Conservation (phyloP, 2,329 filamentous ascomycete species). For the Aureobasidium leucospermi region DNA sequence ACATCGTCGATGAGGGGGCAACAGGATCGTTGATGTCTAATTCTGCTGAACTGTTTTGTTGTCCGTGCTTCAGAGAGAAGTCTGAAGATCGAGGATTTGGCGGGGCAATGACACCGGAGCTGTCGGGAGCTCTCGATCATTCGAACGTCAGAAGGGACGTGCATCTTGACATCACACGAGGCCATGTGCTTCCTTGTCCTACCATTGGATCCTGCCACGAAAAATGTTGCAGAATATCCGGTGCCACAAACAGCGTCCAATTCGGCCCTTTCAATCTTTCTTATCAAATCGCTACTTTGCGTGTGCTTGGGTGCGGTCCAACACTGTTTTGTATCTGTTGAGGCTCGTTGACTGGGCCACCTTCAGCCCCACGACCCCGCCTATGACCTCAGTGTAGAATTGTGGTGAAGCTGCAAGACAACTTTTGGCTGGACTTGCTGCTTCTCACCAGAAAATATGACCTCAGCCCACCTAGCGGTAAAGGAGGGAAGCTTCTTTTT, state of each 20-base stretch:
- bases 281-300: neutral
- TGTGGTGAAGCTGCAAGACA: neutral
- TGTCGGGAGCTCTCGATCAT: neutral
- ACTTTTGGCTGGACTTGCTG: neutral
- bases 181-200: neutral
- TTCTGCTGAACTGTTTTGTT: neutral
- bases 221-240: neutral
- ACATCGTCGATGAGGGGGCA: slow-evolving; percentile 8
- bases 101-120: slow-evolving; percentile 5
- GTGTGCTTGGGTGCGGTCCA: neutral
- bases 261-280: neutral
- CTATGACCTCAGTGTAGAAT: slow-evolving; percentile 10
- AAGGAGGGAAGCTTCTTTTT: neutral
- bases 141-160: neutral
- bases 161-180: slow-evolving; percentile 2
- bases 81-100: slow-evolving; percentile 13
- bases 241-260: neutral
- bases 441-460: neutral
- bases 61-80: slow-evolving; percentile 6
- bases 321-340: slow-evolving; percentile 9
- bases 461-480: slow-evolving; percentile 7
- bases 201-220: slow-evolving; percentile 1
- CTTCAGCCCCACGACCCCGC: slow-evolving; percentile 12
- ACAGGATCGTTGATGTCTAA: slow-evolving; percentile 7
- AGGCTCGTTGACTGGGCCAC: slow-evolving; percentile 9